Base-by-base conservation (phyloP, 2,329 filamentous ascomycete genomes). In the Ascochyta viciae-villosae region DNA sequence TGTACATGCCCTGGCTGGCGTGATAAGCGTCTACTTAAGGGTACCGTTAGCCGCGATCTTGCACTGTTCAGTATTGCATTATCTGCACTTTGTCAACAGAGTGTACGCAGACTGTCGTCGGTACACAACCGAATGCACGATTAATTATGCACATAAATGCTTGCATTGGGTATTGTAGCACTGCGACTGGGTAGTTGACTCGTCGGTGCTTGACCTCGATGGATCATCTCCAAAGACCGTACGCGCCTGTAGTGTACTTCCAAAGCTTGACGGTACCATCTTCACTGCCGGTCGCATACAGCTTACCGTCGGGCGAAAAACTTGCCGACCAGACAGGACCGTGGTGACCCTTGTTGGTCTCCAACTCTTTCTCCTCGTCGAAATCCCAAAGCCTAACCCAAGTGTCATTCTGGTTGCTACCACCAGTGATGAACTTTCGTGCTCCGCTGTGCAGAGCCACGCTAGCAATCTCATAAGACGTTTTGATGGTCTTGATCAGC, bases 311-410 rank as follows among this genome's bases (percentile, higher is more conserved):
- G 0, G 95, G 95, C 0, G 93, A 95, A 77, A 96, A 99, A 53
- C 89, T 89, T 57, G 96, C 88, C 6, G 92, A 96, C 95, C 95
- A 99, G 60, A 99, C 95, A 1, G 94, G 94, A 1, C 95, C 95
- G 71, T 99, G 95, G 67, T 99, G 95, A 23, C 95, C 95, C 78
- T 97, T 97, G 79, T 96, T 91, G 12, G 94, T 89, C 74, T 98
- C 95, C 39, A 97, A 80, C 75, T 96, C 92, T 63, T 85, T 83
- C 66, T 89, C 89, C 45, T 89, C 88, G 56, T 97, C 92, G 77
- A 92, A 94, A 69, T 92, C 87, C 79, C 96, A 96, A 6, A 98
- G 90, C 57, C 91, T 88, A n/a, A 95, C 94, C 94, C 94, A 99
- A 0, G 95, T 98, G 71, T 96, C 94, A 49, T 74, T 76, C 65